Evolutionary conservation across 305 asterid species (phyloP).

Genomic region (Stenogyne calaminthoides): DNA sequence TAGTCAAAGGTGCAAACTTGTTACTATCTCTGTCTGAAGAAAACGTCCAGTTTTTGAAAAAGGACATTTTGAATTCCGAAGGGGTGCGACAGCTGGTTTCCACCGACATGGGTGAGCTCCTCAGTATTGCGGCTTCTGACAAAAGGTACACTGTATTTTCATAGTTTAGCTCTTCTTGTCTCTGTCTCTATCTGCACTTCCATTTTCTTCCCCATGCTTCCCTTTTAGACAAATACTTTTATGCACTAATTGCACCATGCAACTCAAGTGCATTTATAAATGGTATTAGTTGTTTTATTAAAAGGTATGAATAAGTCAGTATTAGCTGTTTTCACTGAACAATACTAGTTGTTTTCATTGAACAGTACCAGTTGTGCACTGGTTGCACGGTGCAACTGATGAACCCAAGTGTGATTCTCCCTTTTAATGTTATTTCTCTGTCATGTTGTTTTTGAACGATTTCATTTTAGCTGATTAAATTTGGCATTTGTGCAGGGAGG

Average conservation of each 20-base stretch:
- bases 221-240: no score
- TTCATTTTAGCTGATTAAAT: slow-evolving; percentile 19
- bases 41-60: slow-evolving; percentile 64
- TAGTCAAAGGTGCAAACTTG: slow-evolving; percentile 82
- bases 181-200: background rate
- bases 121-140: slow-evolving; percentile 89
- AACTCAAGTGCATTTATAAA: no score
- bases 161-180: slow-evolving; percentile 4
- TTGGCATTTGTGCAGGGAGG: slow-evolving; percentile 66
- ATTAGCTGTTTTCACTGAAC: no score
- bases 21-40: slow-evolving; percentile 86
- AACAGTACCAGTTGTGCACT: no score
- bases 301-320: no score
- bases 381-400: no score
- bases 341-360: no score
- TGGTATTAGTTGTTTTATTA: no score
- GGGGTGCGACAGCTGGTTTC: slow-evolving; percentile 83
- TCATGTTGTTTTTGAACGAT: background rate
- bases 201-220: background rate
- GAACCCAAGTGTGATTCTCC: no score
- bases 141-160: slow-evolving; percentile 60
- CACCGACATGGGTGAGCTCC: slow-evolving; percentile 82
- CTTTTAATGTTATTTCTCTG: background rate
- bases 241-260: no score
- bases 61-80: slow-evolving; percentile 80